Evolutionary conservation across 1,139 yeast genomes (phyloP).

Genomic region (Geotrichum klebahnii): DNA sequence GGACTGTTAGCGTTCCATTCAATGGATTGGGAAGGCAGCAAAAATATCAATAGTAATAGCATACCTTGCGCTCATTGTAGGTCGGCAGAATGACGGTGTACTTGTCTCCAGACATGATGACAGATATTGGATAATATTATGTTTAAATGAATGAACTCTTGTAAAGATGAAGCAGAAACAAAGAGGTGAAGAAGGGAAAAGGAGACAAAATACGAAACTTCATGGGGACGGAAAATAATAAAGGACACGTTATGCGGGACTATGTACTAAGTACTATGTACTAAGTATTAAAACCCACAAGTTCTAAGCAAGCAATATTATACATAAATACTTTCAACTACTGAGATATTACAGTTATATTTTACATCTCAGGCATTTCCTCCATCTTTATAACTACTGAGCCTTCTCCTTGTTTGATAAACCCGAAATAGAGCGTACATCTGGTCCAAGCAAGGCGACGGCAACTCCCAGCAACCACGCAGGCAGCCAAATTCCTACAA

Average conservation of each 20-base stretch:
- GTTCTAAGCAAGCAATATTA: background rate
- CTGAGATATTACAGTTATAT: constrained; percentile 1
- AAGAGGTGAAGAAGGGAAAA: constrained; percentile 2
- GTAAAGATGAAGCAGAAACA: constrained; percentile 3
- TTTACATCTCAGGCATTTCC: background rate
- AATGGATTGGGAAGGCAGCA: background rate
- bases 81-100: constrained; percentile 78
- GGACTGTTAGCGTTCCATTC: background rate
- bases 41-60: constrained; percentile 18
- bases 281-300: background rate
- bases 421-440: background rate
- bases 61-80: constrained; percentile 61
- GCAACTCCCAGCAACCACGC: constrained; percentile 61
- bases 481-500: constrained; percentile 77
- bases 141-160: background rate
- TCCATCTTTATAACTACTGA: too few species aligned
- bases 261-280: too few species aligned
- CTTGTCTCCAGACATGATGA: constrained; percentile 43
- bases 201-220: background rate
- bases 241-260: constrained; percentile 15
- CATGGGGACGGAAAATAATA: too few species aligned
- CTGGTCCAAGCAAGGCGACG: constrained; percentile 26
- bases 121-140: background rate
- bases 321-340: background rate
- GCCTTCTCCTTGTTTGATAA: constrained; percentile 10